Evolutionary conservation across 352 stramenopile genomes (phyloP), one percentile per base, ranked within the genome.

Genomic region (Phytophthora brassicae): DNA sequence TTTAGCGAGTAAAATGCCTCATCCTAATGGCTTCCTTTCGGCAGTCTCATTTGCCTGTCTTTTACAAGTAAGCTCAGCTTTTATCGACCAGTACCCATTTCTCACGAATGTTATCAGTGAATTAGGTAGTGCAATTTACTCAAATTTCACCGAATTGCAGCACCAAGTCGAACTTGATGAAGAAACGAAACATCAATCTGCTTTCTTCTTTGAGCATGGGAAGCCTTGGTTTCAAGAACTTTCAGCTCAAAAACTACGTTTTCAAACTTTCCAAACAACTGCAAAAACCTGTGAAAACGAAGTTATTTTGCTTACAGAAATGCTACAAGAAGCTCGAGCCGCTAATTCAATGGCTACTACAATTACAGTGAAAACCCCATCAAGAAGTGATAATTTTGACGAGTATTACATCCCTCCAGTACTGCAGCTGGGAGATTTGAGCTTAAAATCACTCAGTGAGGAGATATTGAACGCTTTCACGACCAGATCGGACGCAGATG

Each of bases 401-500:
- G 55, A 62, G 20, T 67, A 70, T 17, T 60, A 57, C 20, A 52
- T 47, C 14, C 56, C 46, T 26, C 56, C 78, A 1, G 66, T 79
- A 24, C 31, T 86, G 44, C 52, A 68, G 11, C 14, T 66, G 2
- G 49, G 56, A 9, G 70, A 85, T 53, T 79, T 85, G 41, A 77
- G 73, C 33, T 75, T 81, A 38, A 70, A 80, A 61, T 74, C 71
- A 0, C 64, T 73, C 16, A 64, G 55, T 28, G 56, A 77, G 1
- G 75, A 90, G 56, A 70, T 90, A 0, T 3, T 79, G 45, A 65
- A 74, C n/a, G 62, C 80, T 20, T 88, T 88, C 58, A 64, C 61
- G 8, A 61, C 71, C 9, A 39, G 86, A 2, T 68, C 71, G 0
- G 53, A 68, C 1, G 24, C 39, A 1, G 75, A 90, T 13, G 77